These are phyloP conservation scores for Termitomyces sp. DNA, from an alignment of 768 basidiomycete species.

Conservation along the genomic window DNA sequence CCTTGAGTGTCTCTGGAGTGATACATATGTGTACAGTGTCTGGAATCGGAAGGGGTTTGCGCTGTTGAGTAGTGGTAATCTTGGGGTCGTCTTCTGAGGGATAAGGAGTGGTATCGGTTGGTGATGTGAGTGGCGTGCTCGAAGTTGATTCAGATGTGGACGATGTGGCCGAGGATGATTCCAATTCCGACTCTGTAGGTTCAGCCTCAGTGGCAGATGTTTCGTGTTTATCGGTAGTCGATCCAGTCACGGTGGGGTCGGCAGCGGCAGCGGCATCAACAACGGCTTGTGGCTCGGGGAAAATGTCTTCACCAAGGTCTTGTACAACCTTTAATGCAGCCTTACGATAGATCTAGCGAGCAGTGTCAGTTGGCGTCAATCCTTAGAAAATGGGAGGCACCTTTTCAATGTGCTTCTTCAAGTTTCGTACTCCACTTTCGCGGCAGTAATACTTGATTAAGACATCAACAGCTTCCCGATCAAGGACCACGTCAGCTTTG, in stretches of 20 bases:
- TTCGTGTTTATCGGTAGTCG: constrained; percentile 45
- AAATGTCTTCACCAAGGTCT: constrained; percentile 82
- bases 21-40: constrained; percentile 75
- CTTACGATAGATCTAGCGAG: constrained; percentile 86
- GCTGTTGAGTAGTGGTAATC: constrained; percentile 70
- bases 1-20: constrained; percentile 84
- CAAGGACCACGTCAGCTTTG: constrained; percentile 77
- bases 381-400: constrained; percentile 31
- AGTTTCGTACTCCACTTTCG: constrained; percentile 92
- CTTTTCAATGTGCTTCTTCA: constrained; percentile 99
- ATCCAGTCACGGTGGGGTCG: constrained; percentile 11
- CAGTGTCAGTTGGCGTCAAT: background rate
- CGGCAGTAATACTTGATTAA: constrained; percentile 97
- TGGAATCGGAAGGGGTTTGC: constrained; percentile 81
- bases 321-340: constrained; percentile 89
- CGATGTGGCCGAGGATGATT: constrained; percentile 5
- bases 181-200: constrained; percentile 8
- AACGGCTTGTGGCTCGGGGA: constrained; percentile 60
- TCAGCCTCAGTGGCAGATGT: constrained; percentile 9
- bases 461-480: constrained; percentile 72
- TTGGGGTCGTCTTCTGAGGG: constrained; percentile 25
- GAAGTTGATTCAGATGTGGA: constrained; percentile 12
- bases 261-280: constrained; percentile 15
- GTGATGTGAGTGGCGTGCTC: constrained; percentile 12
- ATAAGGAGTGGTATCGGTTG: constrained; percentile 17